Evolutionary conservation across 805 yeast genomes (phyloP).

Genomic region (Starmera dryadoides): DNA sequence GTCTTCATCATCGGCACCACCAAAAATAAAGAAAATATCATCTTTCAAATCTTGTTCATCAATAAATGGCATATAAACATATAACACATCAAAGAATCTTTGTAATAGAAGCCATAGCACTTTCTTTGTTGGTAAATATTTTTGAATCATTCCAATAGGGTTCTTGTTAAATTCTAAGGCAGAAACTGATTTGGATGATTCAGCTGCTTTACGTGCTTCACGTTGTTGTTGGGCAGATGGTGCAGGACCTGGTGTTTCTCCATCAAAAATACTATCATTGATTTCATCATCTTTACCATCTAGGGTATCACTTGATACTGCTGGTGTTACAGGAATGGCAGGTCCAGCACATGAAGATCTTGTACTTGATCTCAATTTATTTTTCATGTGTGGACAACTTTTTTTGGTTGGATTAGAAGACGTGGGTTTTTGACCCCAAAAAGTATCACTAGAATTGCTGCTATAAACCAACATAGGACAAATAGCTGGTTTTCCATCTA

Average conservation of each 20-base stretch:
- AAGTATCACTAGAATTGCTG: background rate
- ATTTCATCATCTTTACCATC: background rate
- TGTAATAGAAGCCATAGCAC: constrained; percentile 51
- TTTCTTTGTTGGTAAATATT: constrained; percentile 44
- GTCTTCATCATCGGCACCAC: constrained; percentile 25
- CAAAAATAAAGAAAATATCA: constrained; percentile 38
- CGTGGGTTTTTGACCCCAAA: background rate
- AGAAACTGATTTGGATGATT: constrained; percentile 1
- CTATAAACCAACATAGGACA: background rate
- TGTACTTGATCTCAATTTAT: background rate
- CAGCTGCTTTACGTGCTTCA: background rate
- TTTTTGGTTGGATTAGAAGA: no score
- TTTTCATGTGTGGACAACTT: background rate
- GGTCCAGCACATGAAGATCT: no score
- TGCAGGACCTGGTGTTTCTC: background rate
- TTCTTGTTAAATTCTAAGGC: constrained; percentile 18
- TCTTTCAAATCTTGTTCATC: constrained; percentile 47
- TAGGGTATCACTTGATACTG: no score
- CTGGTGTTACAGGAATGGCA: background rate
- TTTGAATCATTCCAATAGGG: constrained; percentile 28
- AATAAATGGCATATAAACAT: constrained; percentile 59
- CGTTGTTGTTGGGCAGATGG: background rate
- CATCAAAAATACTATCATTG: background rate
- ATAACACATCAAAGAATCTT: constrained; percentile 50
- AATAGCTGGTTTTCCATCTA: background rate